A percentile compares a stretch with the other conserved stretches of the same genome.
Evolutionary conservation across 2,329 filamentous ascomycete species (phyloP).

Genomic region (Arthrobotrys entomopaga): DNA sequence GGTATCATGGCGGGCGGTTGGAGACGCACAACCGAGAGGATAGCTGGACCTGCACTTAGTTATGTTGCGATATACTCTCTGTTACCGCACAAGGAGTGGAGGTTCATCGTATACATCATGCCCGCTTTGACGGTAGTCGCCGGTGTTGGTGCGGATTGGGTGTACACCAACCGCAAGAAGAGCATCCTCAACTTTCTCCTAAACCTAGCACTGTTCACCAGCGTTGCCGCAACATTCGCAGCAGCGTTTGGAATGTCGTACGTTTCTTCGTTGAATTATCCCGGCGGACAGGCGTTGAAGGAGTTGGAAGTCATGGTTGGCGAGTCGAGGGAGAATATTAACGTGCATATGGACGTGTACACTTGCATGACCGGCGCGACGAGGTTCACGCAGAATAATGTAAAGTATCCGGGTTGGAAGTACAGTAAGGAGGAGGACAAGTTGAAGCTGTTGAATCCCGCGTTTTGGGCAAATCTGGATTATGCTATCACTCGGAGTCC

Average conservation of each 20-base stretch:
- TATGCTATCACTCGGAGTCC: slow-evolving; percentile 63
- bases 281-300: slow-evolving; percentile 80
- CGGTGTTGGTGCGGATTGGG: slow-evolving; percentile 76
- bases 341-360: slow-evolving; percentile 73
- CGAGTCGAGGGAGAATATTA: slow-evolving; percentile 65
- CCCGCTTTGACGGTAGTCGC: slow-evolving; percentile 82
- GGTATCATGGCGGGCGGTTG: slow-evolving; percentile 63
- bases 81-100: slow-evolving; percentile 94
- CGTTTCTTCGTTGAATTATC: slow-evolving; percentile 90
- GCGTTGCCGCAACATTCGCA: slow-evolving; percentile 65
- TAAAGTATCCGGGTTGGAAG: slow-evolving; percentile 56
- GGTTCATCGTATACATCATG: slow-evolving; percentile 90
- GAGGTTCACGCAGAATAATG: slow-evolving; percentile 70
- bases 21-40: slow-evolving; percentile 63
- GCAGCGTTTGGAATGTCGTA: slow-evolving; percentile 75
- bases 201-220: slow-evolving; percentile 69
- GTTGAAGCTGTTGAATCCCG: slow-evolving; percentile 63
- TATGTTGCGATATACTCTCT: slow-evolving; percentile 85
- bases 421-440: slow-evolving; percentile 74
- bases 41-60: slow-evolving; percentile 74
- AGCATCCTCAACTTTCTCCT: slow-evolving; percentile 65
- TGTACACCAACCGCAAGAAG: slow-evolving; percentile 61
- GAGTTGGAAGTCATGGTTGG: slow-evolving; percentile 43
- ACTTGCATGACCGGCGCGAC: slow-evolving; percentile 78
- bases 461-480: slow-evolving; percentile 73